Evolutionary conservation across 2,329 filamentous ascomycete genomes (phyloP), one percentile per base, ranked within the genome.

Genomic region (Neospermospora avenae): DNA sequence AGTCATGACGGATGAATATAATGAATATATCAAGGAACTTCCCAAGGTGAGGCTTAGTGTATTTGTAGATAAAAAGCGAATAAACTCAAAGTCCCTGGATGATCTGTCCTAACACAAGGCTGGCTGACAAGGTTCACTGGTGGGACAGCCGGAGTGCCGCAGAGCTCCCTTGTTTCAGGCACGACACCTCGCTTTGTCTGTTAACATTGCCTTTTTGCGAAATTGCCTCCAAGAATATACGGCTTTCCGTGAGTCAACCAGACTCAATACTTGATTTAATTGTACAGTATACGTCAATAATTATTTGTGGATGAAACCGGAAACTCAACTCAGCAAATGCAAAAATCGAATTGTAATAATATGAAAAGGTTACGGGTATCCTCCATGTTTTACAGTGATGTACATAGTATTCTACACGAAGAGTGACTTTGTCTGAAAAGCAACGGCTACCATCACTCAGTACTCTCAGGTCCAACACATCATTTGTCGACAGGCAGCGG

Each of bases 401-500:
- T 37, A 57, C 54, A 48, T 28, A 31, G 34, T 11, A 13, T 42
- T n/a, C 39, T 44, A 42, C 39, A 31, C 3, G 14, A 18, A 11
- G 10, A 8, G 16, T 42, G 4, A 8, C 39, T 42, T 42, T 20
- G 31, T 10, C 28, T 11, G 18, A n/a, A n/a, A n/a, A 53, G 6
- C 11, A 34, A 34, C 18, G 16, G 10, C 45, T 34, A n/a, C 24
- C 14, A 42, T 18, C 7, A 13, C 10, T 57, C 20, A 18, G 3
- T 34, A n/a, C 14, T n/a, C 20, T 46, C 45, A 13, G 8, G 13
- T 11, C 20, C 35, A n/a, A 11, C 8, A n/a, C 20, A 24, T 74
- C 65, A 79, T 25, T 72, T 71, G 63, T 79, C 77, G 0, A 78
- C 73, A 3, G 75, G 66, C 24, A 81, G 60, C 2, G 79, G 81